Conservation (phyloP, 1,284 basidiomycete species). For the Ustilago esculenta region DNA sequence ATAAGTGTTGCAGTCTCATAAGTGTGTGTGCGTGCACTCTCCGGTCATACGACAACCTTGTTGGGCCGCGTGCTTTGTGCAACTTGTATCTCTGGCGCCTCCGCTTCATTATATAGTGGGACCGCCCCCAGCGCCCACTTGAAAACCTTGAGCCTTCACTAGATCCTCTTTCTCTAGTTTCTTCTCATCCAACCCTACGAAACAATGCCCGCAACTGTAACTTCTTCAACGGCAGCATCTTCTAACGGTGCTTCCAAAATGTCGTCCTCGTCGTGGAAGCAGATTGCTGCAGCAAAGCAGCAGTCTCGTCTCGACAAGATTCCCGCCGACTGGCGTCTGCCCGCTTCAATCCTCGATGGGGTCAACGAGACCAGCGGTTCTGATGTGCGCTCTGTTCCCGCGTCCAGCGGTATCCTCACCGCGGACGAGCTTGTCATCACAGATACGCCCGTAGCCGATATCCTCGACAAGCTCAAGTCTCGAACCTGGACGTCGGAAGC, state of each 20-base stretch:
- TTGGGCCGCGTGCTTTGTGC: no score
- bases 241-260: conserved; percentile 17
- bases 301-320: conserved; percentile 27
- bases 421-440: conserved; percentile 35
- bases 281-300: conserved; percentile 32
- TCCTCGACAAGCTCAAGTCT: conserved; percentile 17
- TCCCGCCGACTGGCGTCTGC: conserved; percentile 30
- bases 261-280: conserved; percentile 28
- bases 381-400: conserved; percentile 33
- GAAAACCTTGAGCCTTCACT: neutral
- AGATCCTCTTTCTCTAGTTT: no score
- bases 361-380: conserved; percentile 14
- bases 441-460: conserved; percentile 13
- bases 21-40: no score
- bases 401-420: conserved; percentile 30
- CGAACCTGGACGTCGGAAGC: conserved; percentile 32
- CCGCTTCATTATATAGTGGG: no score
- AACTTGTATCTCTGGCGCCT: no score
- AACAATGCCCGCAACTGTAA: conserved; percentile 26
- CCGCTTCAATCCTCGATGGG: conserved; percentile 7
- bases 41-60: no score
- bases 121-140: no score
- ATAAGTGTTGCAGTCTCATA: no score
- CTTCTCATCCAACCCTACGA: no score
- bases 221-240: conserved; percentile 1